A percentile compares a stretch with the other conserved stretches of the same genome.
phyloP scores from a whole-genome alignment of 2,329 filamentous ascomycete genomes.

The Grosmannia penicillata region DNA sequence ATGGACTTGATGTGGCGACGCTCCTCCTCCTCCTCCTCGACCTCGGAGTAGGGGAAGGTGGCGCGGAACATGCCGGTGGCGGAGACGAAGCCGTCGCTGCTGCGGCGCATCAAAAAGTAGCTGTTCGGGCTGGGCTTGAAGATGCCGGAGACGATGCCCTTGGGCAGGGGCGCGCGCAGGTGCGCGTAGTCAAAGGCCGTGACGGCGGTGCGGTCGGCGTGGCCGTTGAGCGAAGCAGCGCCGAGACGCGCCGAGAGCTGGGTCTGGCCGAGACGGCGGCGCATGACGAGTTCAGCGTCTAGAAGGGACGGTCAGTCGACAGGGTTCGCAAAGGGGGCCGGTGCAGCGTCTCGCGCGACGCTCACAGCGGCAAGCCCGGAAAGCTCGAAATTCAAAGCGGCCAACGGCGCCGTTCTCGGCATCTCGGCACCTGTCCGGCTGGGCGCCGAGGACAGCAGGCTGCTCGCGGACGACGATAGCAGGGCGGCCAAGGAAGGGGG shows the following conservation, averaged over 20 bases:
- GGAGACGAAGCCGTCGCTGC: conserved; percentile 70
- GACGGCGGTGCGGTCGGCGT: conserved; percentile 57
- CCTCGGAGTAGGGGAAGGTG: conserved; percentile 65
- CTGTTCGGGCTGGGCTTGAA: conserved; percentile 81
- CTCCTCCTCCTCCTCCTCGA: conserved; percentile 58
- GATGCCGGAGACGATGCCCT: conserved; percentile 82
- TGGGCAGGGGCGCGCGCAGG: conserved; percentile 79
- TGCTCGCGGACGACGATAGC: background rate
- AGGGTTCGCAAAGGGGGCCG: background rate
- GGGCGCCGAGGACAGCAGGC: too few relatives aligned
- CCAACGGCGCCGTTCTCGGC: too few relatives aligned
- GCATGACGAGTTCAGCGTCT: conserved; percentile 64
- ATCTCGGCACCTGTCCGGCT: too few relatives aligned
- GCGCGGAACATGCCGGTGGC: conserved; percentile 90
- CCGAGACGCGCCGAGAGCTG: conserved; percentile 73
- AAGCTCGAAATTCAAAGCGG: background rate
- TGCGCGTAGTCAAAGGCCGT: conserved; percentile 94
- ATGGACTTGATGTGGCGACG: conserved; percentile 76
- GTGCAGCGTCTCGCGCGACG: too few relatives aligned
- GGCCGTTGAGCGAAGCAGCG: conserved; percentile 53
- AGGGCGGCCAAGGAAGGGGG: background rate
- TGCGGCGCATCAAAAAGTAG: conserved; percentile 93
- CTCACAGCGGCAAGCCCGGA: too few relatives aligned
- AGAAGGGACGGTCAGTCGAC: conserved; percentile 4
- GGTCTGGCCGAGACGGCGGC: conserved; percentile 84